phyloP scores from a whole-genome alignment of 1,139 yeast species.

The Suhomyces kunorum region DNA sequence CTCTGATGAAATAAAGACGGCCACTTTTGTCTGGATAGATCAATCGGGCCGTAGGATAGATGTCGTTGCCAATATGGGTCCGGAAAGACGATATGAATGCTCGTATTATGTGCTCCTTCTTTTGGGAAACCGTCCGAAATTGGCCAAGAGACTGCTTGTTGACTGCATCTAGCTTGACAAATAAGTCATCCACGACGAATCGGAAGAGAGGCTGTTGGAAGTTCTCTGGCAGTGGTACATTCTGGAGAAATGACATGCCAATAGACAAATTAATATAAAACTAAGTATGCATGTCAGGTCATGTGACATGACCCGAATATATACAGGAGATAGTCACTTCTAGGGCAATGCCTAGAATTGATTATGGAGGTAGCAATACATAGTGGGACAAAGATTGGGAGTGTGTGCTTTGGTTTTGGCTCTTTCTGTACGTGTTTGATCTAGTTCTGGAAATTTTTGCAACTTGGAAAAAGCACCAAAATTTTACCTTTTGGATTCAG shows the following conservation, averaged over 20 bases:
- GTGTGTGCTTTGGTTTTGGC: too few relatives aligned
- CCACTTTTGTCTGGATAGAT: constrained; percentile 63
- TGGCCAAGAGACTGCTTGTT: constrained; percentile 28
- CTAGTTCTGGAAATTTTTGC: too few relatives aligned
- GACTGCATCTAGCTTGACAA: constrained; percentile 36
- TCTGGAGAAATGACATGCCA: constrained; percentile 17
- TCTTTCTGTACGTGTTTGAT: too few relatives aligned
- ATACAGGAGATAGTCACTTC: too few relatives aligned
- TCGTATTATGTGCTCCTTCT: constrained; percentile 36
- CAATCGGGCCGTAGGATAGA: constrained; percentile 66
- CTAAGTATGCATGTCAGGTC: neutral
- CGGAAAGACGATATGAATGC: constrained; percentile 63
- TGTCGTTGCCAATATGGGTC: constrained; percentile 64
- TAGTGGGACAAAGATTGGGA: too few relatives aligned
- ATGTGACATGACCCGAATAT: neutral
- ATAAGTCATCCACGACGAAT: constrained; percentile 35
- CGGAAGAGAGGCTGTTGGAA: constrained; percentile 24
- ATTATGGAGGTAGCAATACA: too few relatives aligned
- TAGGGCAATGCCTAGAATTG: too few relatives aligned
- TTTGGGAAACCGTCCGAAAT: constrained; percentile 29
- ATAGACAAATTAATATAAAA: too few relatives aligned
- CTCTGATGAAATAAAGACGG: constrained; percentile 55
- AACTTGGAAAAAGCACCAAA: too few relatives aligned
- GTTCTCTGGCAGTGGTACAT: constrained; percentile 14
- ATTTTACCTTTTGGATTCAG: too few relatives aligned